Percentiles rank a stretch among this genome's conserved stretches.
Evolutionary conservation across 1,139 yeast species (phyloP).

Genomic region (Meyerozyma elateridarum): DNA sequence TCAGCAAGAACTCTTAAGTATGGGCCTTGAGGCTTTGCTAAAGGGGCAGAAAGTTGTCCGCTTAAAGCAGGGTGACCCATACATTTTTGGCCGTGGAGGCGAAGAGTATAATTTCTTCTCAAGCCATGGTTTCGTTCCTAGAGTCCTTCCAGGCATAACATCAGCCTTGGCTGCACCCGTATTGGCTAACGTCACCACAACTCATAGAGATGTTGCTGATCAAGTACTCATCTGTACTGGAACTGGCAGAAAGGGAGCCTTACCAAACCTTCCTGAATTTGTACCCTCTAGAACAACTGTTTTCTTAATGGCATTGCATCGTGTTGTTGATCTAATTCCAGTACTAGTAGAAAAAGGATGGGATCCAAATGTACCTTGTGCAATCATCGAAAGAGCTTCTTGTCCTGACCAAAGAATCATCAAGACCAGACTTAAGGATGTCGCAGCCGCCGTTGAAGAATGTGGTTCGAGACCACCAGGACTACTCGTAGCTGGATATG

Average conservation of each 20-base stretch:
- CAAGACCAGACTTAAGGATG: slow-evolving; percentile 61
- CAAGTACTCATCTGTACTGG: slow-evolving; percentile 94
- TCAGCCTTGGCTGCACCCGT: slow-evolving; percentile 90
- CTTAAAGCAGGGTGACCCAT: slow-evolving; percentile 95
- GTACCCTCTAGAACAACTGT: slow-evolving; percentile 73
- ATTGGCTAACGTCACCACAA: slow-evolving; percentile 81
- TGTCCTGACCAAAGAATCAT: slow-evolving; percentile 90
- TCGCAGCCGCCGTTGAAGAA: slow-evolving; percentile 70
- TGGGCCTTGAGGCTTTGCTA: slow-evolving; percentile 62
- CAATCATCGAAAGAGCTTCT: slow-evolving; percentile 85
- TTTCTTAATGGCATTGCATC: slow-evolving; percentile 85
- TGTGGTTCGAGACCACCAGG: slow-evolving; percentile 95
- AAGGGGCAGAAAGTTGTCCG: slow-evolving; percentile 79
- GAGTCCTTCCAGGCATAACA: slow-evolving; percentile 82
- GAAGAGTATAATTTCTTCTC: slow-evolving; percentile 76
- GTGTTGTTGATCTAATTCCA: slow-evolving; percentile 65
- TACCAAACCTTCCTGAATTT: slow-evolving; percentile 76
- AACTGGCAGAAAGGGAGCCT: slow-evolving; percentile 82
- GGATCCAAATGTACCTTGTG: slow-evolving; percentile 72
- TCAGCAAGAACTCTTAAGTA: slow-evolving; percentile 70
- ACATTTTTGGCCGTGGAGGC: slow-evolving; percentile 95
- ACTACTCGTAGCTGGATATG: slow-evolving; percentile 72
- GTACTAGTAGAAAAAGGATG: slow-evolving; percentile 56
- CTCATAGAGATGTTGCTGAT: slow-evolving; percentile 90
- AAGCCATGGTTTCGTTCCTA: slow-evolving; percentile 62